Percentiles rank a stretch among this genome's conserved stretches.
Evolutionary conservation across 2,329 filamentous ascomycete species (phyloP).

Genomic region (Pseudogymnoascus sp.): DNA sequence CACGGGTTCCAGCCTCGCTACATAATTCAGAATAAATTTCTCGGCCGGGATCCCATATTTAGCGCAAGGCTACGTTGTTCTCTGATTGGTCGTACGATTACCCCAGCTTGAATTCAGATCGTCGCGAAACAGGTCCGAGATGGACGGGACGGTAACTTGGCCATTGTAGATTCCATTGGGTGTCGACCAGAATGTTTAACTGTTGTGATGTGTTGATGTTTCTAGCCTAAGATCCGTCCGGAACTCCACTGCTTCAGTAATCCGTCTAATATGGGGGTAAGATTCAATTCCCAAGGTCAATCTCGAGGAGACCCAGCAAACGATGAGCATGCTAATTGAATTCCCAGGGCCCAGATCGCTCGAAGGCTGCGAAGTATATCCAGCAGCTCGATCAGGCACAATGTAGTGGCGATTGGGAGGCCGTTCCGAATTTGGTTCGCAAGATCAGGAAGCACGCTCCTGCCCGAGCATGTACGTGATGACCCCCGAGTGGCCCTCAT

Average conservation of each 20-base stretch:
- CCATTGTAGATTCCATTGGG: slow-evolving; percentile 1
- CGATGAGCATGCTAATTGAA: neutral
- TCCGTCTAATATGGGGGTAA: slow-evolving; percentile 3
- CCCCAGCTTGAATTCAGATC: slow-evolving; percentile 7
- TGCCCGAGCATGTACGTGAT: slow-evolving; percentile 65
- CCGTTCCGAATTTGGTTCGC: slow-evolving; percentile 79
- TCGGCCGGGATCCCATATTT: neutral
- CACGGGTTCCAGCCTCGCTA: slow-evolving; percentile 1
- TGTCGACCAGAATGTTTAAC: neutral
- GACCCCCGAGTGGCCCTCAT: neutral
- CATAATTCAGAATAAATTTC: slow-evolving; percentile 9
- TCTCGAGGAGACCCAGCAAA: neutral
- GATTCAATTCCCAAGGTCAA: slow-evolving; percentile 2
- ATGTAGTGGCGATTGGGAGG: slow-evolving; percentile 80
- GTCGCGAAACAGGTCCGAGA: neutral
- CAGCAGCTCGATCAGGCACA: slow-evolving; percentile 76
- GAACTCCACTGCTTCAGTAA: neutral
- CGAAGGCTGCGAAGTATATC: slow-evolving; percentile 78
- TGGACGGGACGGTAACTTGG: slow-evolving; percentile 2
- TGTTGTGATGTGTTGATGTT: slow-evolving; percentile 7
- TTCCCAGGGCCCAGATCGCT: slow-evolving; percentile 33
- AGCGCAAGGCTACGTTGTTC: neutral
- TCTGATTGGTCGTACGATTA: neutral
- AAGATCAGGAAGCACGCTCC: slow-evolving; percentile 94
- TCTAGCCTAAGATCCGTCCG: slow-evolving; percentile 3